Evolutionary conservation across 1,284 basidiomycete genomes (phyloP), one percentile per base, ranked within the genome.

Genomic region (Leccinum subfulvum): DNA sequence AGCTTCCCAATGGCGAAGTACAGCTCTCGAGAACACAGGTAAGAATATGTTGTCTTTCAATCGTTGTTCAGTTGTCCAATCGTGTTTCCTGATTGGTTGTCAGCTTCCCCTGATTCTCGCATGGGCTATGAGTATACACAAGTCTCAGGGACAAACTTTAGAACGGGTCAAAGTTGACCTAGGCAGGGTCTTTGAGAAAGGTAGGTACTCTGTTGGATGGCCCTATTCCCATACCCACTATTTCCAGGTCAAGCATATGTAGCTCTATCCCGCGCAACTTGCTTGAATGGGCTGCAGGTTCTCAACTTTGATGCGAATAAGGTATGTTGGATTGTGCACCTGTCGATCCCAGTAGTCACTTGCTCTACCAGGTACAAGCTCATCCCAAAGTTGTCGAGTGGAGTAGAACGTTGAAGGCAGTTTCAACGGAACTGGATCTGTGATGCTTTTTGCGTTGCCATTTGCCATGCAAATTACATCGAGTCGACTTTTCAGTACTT

Each of bases 41-140:
- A 53, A 47, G 62, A 41, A 37, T 6, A 55, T 54, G 3, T 16
- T 16, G 3, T 21, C 33, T 10, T 47, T 58, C 2, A 1, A 53
- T 28, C 2, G 3, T 7, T 57, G 18, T 26, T 23, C 1, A 6
- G 23, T 11, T 5, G 41, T 47, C 0, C 11, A n/a, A 18, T 13
- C 26, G 5, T n/a, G 8, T 55, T 59, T 55, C 6, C 59, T 62
- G 18, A 65, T 21, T 2, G 51, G 10, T 2, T 57, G 47, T 54
- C 21, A 68, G 90, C 75, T 95, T 2, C 93, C 92, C 0, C 77
- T 96, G 37, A 94, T 95, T 62, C 82, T 95, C n/a, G 86, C 92
- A 0, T 95, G 92, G 93, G 93, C 94, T 0, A 92, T 94, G 89
- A 94, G 92, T 59, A 97, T 97, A 59, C 95, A 98, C 76, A 97